These are phyloP conservation scores for Paraphoma sp. DNA, from an alignment of 2,329 filamentous ascomycete genomes.

Conservation along the genomic window DNA sequence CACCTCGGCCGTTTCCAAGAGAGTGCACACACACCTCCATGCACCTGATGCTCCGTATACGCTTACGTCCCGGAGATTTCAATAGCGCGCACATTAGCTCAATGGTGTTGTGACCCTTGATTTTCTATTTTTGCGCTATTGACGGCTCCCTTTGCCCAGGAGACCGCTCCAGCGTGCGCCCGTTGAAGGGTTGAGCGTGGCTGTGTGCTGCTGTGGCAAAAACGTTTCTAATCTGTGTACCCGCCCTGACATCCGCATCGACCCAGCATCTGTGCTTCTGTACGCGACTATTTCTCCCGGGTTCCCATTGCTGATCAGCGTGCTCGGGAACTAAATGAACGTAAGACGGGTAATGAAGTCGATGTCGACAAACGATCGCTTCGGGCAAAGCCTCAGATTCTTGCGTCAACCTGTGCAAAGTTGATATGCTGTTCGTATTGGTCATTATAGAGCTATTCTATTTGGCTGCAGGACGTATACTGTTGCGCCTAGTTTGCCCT, in stretches of 20 bases:
- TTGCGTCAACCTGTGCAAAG: too few species aligned
- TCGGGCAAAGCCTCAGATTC: too few species aligned
- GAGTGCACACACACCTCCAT: neutral
- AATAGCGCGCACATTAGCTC: constrained; percentile 17
- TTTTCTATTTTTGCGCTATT: constrained; percentile 13
- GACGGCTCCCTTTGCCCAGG: neutral
- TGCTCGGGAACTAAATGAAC: neutral
- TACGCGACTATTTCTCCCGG: neutral
- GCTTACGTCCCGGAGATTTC: constrained; percentile 16
- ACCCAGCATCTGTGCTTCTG: neutral
- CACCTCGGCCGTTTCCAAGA: neutral
- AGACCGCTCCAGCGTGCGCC: constrained; percentile 1
- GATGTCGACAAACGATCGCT: neutral
- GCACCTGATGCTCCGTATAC: neutral
- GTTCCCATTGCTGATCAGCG: neutral
- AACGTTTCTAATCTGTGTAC: neutral
- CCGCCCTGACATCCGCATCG: neutral
- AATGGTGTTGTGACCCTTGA: constrained; percentile 12
- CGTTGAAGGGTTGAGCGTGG: constrained; percentile 9
- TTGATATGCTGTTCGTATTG: too few species aligned
- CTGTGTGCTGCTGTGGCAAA: constrained; percentile 8
- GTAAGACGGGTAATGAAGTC: neutral
- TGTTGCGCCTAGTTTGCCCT: too few species aligned
- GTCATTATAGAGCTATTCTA: too few species aligned
- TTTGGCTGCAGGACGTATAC: too few species aligned